Evolutionary conservation across 352 stramenopile genomes (phyloP).

Genomic region (Phytophthora tentaculata): DNA sequence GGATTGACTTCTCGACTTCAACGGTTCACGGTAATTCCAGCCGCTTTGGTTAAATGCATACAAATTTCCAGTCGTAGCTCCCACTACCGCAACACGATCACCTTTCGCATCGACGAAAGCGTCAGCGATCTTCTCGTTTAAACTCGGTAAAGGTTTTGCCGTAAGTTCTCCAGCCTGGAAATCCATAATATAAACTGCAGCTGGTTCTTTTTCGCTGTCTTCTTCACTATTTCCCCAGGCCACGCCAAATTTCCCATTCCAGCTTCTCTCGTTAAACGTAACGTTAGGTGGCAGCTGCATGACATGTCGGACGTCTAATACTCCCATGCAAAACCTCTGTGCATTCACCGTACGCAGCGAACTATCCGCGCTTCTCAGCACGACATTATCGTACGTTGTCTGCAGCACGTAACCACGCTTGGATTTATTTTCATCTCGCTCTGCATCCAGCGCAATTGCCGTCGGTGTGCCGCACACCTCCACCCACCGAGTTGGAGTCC

Average conservation of each 20-base stretch:
- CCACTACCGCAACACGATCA: slow-evolving; percentile 18
- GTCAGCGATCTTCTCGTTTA: slow-evolving; percentile 22
- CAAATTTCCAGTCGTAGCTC: slow-evolving; percentile 10
- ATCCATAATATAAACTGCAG: slow-evolving; percentile 22
- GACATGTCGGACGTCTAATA: slow-evolving; percentile 2
- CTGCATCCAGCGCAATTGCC: slow-evolving; percentile 15
- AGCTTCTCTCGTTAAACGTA: slow-evolving; percentile 5
- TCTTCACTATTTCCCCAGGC: slow-evolving; percentile 4
- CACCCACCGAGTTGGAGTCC: too few species aligned
- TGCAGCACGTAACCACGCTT: slow-evolving; percentile 1
- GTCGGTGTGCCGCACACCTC: slow-evolving; percentile 13
- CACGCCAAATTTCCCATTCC: not conserved
- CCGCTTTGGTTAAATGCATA: slow-evolving; percentile 10
- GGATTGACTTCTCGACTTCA: not conserved
- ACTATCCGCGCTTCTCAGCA: slow-evolving; percentile 9
- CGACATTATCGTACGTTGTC: slow-evolving; percentile 3
- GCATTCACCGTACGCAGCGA: slow-evolving; percentile 17
- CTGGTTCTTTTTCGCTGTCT: not conserved
- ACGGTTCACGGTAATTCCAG: not conserved
- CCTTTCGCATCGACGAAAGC: slow-evolving; percentile 22
- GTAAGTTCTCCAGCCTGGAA: slow-evolving; percentile 22
- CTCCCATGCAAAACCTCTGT: slow-evolving; percentile 22
- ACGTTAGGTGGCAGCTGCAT: slow-evolving; percentile 17
- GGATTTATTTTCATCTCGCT: not conserved
- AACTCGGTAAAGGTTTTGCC: not conserved